Evolutionary conservation across 2,329 filamentous ascomycete genomes (phyloP), one percentile per base, ranked within the genome.

Genomic region (Cordyceps cicadae): DNA sequence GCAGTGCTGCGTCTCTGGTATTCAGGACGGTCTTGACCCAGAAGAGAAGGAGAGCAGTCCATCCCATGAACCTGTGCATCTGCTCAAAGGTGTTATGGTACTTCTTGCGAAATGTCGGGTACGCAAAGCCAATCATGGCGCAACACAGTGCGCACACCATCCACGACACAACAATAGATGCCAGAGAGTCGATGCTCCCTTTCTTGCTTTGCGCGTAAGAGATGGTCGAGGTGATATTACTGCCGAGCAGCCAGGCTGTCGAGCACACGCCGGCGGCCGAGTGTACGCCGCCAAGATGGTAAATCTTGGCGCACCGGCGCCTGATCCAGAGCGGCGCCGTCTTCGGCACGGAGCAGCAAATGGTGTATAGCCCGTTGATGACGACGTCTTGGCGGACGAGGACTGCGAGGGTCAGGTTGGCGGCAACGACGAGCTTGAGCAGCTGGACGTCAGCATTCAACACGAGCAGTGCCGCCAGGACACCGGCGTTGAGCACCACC

Each of bases 31-130:
- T 78, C 62, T 88, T 81, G 0, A 70, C 78, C 81, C 88, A 88
- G 68, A 92, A 86, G 37, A 90, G 73, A 1, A 73, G 76, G 6
- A 91, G 76, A 11, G 83, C 77, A 12, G 80, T 77, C 88, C 88
- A 92, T n/a, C 87, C 88, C 5, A 81, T 81, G 70, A 88, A 91
- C 53, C 88, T 86, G 72, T 92, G 89, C 52, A 81, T 81, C 53
- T 82, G 73, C 74, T 92, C 89, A 69, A 90, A 92, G 61, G 79
- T 71, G 71, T 92, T 82, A 74, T 92, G 88, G 63, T 80, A 77
- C 52, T 77, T 80, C 65, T 79, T 76, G 24, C 89, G 84, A 65
- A 91, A 77, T 11, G 71, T 70, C 3, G 89, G 88, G 69, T 87
- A 81, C 2, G 89, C 86, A 56, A 85, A 81, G 52, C 76, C 73